Base-by-base conservation (phyloP, 345 rosid genomes). In the Streptanthus diversifolius region DNA sequence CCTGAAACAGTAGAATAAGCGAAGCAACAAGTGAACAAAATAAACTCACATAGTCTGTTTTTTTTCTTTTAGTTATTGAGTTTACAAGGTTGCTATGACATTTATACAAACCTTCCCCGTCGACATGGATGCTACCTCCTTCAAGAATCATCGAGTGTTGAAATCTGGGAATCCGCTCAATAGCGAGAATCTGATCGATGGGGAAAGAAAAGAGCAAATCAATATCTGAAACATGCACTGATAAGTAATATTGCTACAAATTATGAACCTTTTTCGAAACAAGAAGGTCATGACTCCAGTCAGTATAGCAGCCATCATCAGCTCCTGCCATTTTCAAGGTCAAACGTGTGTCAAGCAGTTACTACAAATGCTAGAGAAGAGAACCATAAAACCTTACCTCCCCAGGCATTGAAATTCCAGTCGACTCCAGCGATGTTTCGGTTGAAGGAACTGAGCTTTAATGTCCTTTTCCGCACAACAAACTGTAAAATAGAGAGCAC, bases 51-150 rank as follows among this genome's bases (percentile, higher is more conserved):
- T 1, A 8, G 30, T 51, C 18, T 39, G 14, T 17, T 17, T 11
- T 56, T 33, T 36, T 9, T 8, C 4, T 36, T 13, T 32, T 14
- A 15, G 32, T 33, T 56, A 7, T 22, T 12, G 13, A 5, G 32
- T 18, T 56, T 37, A 3, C 18, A 63, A 75, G 79, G 71, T 24
- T 62, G 52, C 37, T 18, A 47, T 15, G 53, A 45, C 64, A 37
- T 36, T 60, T 71, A 13, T n/a, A 7, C 70, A 74, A 68, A 91
- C 99, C 99, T 87, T 91, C 97, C 68, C 99, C 99, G 22, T 91
- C 99, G 8, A 95, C 99, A 71, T 95, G 96, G 79, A 95, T 95
- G 84, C 99, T 91, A 81, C 99, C 99, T 54, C 97, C 99, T 91
- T 95, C 99, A 75, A 91, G 99, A 77, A 91, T 76, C 78, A 95